A percentile compares a stretch with the other conserved stretches of the same genome.
Conservation (phyloP, 768 basidiomycete genomes). For the Mrakia gelida region DNA sequence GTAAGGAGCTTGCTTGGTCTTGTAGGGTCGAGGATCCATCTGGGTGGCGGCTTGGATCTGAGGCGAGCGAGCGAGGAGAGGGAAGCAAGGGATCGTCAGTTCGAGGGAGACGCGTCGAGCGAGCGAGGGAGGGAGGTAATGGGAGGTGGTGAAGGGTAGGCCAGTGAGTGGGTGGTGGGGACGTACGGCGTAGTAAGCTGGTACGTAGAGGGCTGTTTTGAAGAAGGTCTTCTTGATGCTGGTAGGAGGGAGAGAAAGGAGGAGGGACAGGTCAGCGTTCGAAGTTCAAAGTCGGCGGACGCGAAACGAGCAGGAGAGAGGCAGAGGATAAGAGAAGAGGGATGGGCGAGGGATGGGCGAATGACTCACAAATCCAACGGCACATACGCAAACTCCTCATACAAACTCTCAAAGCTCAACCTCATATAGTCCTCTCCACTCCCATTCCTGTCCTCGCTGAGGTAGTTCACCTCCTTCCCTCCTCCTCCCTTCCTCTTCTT, state of each 20-base stretch:
- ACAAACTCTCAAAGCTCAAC: constrained; percentile 53
- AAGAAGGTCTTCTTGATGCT: constrained; percentile 53
- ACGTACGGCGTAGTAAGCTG: constrained; percentile 56
- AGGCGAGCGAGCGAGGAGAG: background rate
- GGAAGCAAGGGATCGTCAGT: background rate
- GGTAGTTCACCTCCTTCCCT: constrained; percentile 32
- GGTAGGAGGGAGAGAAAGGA: constrained; percentile 36
- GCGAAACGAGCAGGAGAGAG: too few relatives aligned
- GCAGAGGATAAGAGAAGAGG: background rate
- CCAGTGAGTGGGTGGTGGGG: background rate
- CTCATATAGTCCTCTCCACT: constrained; percentile 25
- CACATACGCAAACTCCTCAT: constrained; percentile 28
- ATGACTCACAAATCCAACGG: constrained; percentile 15
- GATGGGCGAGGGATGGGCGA: too few relatives aligned
- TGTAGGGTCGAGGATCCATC: constrained; percentile 37
- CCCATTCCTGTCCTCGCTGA: constrained; percentile 39
- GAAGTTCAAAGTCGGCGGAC: too few relatives aligned
- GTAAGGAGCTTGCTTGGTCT: constrained; percentile 31
- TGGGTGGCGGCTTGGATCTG: constrained; percentile 41
- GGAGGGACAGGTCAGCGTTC: constrained; percentile 24
- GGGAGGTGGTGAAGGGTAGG: background rate
- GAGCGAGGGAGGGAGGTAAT: background rate
- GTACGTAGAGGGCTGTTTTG: constrained; percentile 58
- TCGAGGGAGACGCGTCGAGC: background rate
- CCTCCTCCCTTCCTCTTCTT: constrained; percentile 15